Evolutionary conservation across 2,329 filamentous ascomycete genomes (phyloP).

Genomic region (Chaetomium sp.): DNA sequence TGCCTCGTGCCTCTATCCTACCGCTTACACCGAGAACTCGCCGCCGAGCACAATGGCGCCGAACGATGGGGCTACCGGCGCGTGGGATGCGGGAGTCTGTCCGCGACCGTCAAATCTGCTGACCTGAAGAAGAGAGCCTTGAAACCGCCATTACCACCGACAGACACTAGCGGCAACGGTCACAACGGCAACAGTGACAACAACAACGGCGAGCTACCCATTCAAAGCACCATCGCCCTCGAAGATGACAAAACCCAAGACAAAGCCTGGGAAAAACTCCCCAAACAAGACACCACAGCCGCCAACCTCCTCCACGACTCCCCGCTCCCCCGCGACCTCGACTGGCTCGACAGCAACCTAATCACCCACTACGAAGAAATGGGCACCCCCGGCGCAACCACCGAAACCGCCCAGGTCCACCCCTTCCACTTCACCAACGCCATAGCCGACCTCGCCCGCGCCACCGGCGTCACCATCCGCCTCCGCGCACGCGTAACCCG

Average conservation of each 20-base stretch:
- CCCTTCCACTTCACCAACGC: constrained; percentile 83
- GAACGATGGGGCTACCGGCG: constrained; percentile 81
- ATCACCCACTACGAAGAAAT: constrained; percentile 72
- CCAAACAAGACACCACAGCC: constrained; percentile 50
- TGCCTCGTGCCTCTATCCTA: constrained; percentile 83
- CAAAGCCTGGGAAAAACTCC: constrained; percentile 51
- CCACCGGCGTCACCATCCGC: constrained; percentile 61
- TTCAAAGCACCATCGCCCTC: constrained; percentile 12
- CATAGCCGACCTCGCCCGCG: constrained; percentile 69
- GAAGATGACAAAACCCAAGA: constrained; percentile 30
- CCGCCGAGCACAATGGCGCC: constrained; percentile 73
- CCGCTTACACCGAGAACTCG: constrained; percentile 72
- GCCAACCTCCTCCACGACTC: constrained; percentile 45
- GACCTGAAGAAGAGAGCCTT: constrained; percentile 12
- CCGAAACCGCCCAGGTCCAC: constrained; percentile 88
- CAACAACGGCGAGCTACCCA: constrained; percentile 15
- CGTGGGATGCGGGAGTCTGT: constrained; percentile 62
- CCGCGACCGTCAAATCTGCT: constrained; percentile 28
- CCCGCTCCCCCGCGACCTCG: constrained; percentile 66
- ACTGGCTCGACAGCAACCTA: constrained; percentile 71
- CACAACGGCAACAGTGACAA: no score
- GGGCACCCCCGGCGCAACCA: constrained; percentile 55
- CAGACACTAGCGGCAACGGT: constrained; percentile 10
- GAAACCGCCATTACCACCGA: background rate
- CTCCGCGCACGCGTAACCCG: constrained; percentile 60